Evolutionary conservation across 805 yeast species (phyloP).

Genomic region (Candida stauntonica): DNA sequence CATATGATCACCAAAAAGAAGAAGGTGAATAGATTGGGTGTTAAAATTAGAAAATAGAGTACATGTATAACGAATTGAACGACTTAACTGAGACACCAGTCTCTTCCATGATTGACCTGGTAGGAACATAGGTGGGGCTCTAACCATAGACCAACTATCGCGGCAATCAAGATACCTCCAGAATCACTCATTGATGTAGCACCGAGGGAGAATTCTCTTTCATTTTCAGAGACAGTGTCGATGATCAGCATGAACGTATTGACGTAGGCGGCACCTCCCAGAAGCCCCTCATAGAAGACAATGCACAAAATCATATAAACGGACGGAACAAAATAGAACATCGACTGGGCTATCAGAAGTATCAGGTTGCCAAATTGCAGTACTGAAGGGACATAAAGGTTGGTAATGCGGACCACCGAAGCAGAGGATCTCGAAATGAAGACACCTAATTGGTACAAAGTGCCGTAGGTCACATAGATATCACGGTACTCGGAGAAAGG

Average conservation of each 20-base stretch:
- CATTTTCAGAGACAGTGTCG: conserved; percentile 45
- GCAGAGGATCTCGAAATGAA: conserved; percentile 87
- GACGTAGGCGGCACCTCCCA: conserved; percentile 89
- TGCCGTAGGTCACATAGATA: conserved; percentile 86
- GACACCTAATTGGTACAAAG: conserved; percentile 88
- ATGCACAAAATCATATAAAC: conserved; percentile 60
- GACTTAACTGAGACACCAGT: conserved; percentile 57
- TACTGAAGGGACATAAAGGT: conserved; percentile 56
- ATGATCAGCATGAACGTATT: conserved; percentile 80
- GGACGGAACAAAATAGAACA: conserved; percentile 49
- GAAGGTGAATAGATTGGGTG: conserved; percentile 18
- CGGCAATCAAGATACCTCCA: conserved; percentile 80
- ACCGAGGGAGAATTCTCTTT: conserved; percentile 78
- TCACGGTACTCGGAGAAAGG: conserved; percentile 76
- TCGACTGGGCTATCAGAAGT: conserved; percentile 59
- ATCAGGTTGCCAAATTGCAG: conserved; percentile 65
- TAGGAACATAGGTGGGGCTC: conserved; percentile 69
- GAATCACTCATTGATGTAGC: conserved; percentile 82
- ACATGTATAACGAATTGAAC: not conserved
- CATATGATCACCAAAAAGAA: conserved; percentile 15
- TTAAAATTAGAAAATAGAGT: conserved; percentile 6
- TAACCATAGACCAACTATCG: conserved; percentile 64
- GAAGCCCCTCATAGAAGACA: conserved; percentile 80
- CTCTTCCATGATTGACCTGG: conserved; percentile 70
- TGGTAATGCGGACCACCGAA: conserved; percentile 51